Percentiles rank a stretch among this genome's conserved stretches.
Evolutionary conservation across 1,284 basidiomycete species (phyloP).

Genomic region (Cryptococcus floricola): DNA sequence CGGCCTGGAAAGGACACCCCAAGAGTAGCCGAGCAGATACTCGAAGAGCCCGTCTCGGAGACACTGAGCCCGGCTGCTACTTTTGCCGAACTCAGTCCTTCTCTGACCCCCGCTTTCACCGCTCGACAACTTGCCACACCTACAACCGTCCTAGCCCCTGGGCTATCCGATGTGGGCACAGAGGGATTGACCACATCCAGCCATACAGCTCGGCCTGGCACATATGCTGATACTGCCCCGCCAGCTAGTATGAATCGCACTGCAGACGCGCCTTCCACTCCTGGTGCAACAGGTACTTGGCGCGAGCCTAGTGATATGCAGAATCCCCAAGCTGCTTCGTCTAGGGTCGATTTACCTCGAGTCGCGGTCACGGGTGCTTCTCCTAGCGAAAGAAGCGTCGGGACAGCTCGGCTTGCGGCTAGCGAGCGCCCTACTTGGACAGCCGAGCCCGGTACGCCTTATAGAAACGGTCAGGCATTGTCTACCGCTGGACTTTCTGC

Average conservation of each 20-base stretch:
- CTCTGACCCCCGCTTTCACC: too few relatives aligned
- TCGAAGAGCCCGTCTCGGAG: too few relatives aligned
- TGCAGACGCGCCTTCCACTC: not conserved
- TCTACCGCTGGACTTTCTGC: slow-evolving; percentile 1
- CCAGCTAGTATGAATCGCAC: not conserved
- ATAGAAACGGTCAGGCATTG: not conserved
- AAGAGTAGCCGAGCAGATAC: too few relatives aligned
- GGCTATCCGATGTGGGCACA: not conserved
- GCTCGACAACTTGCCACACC: not conserved
- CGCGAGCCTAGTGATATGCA: not conserved
- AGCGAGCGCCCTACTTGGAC: not conserved
- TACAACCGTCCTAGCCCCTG: not conserved
- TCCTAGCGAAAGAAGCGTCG: slow-evolving; percentile 1
- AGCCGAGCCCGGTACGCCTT: not conserved
- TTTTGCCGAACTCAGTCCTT: too few relatives aligned
- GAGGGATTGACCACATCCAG: slow-evolving; percentile 4
- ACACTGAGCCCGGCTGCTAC: too few relatives aligned
- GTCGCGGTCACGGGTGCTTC: slow-evolving; percentile 16
- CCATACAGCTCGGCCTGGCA: slow-evolving; percentile 2
- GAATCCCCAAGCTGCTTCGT: not conserved
- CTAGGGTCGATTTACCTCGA: slow-evolving; percentile 6
- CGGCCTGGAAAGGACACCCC: too few relatives aligned
- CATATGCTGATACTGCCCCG: not conserved
- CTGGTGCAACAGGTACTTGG: not conserved
- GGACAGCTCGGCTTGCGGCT: not conserved